Percentiles rank a stretch among this genome's conserved stretches.
Conservation (phyloP, 2,329 filamentous ascomycete genomes). For the Stagonosporopsis vannaccii region DNA sequence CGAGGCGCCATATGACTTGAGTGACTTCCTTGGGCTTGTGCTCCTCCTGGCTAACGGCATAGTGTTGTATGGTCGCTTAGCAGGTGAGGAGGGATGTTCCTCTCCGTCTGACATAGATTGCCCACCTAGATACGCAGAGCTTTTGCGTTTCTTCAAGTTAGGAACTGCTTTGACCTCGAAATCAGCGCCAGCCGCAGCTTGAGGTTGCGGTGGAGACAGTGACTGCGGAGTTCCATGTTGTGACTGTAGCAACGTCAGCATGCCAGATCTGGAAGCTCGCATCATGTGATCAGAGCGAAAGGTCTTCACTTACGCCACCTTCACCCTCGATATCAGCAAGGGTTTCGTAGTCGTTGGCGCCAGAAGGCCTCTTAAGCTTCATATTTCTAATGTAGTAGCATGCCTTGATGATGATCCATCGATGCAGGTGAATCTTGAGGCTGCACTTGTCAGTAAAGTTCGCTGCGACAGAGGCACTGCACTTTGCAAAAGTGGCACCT, state of each 20-base stretch:
- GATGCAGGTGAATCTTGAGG: slow-evolving; percentile 47
- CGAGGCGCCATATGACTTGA: slow-evolving; percentile 33
- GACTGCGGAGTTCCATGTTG: slow-evolving; percentile 40
- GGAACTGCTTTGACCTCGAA: slow-evolving; percentile 29
- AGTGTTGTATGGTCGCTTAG: slow-evolving; percentile 41
- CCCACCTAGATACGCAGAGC: slow-evolving; percentile 30
- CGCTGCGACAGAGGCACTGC: neutral
- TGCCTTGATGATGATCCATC: slow-evolving; percentile 51
- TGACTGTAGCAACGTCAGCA: slow-evolving; percentile 36
- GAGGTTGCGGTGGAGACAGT: slow-evolving; percentile 33
- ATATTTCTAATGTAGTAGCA: slow-evolving; percentile 50
- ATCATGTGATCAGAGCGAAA: slow-evolving; percentile 19
- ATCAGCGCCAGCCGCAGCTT: slow-evolving; percentile 29
- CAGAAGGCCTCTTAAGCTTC: slow-evolving; percentile 46
- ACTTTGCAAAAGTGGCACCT: slow-evolving; percentile 16
- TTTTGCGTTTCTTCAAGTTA: slow-evolving; percentile 45
- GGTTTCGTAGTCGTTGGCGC: slow-evolving; percentile 40
- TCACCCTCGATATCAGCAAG: slow-evolving; percentile 43
- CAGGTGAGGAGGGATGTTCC: slow-evolving; percentile 31
- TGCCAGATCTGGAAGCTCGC: neutral
- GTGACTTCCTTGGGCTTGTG: slow-evolving; percentile 39
- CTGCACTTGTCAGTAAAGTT: slow-evolving; percentile 19
- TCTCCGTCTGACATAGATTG: slow-evolving; percentile 42
- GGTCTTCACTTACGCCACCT: slow-evolving; percentile 24
- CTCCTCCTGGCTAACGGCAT: slow-evolving; percentile 35